A percentile compares a stretch with the other conserved stretches of the same genome.
Conservation (phyloP, 176 grass and related monocot species). For the Lolium rigidum region DNA sequence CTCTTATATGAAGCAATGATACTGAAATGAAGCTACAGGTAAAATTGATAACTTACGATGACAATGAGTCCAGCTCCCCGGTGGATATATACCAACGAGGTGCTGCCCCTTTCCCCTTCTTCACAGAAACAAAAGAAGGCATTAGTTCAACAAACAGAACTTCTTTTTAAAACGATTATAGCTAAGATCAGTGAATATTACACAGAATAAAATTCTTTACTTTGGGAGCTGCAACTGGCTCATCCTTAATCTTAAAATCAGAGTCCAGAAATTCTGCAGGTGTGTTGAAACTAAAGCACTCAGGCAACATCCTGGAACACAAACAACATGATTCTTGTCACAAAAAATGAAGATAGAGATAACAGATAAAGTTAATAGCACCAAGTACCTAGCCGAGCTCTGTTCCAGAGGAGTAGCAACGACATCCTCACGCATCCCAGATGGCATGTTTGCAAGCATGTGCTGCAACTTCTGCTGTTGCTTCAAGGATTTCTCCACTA, state of each 20-base stretch:
- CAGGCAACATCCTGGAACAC: constrained; percentile 39
- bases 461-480: constrained; percentile 85
- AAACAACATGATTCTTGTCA: constrained; percentile 38
- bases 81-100: constrained; percentile 84
- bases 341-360: constrained; percentile 19
- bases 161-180: constrained; percentile 27
- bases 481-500: constrained; percentile 66
- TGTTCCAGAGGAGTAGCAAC: constrained; percentile 40
- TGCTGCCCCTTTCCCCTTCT: constrained; percentile 73
- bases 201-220: constrained; percentile 48
- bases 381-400: constrained; percentile 51
- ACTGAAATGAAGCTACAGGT: constrained; percentile 14
- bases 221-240: constrained; percentile 78
- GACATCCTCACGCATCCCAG: constrained; percentile 56
- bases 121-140: constrained; percentile 52
- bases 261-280: constrained; percentile 39
- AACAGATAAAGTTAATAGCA: constrained; percentile 27
- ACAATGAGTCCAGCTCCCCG: constrained; percentile 80
- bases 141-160: constrained; percentile 25
- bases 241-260: constrained; percentile 66
- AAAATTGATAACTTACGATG: constrained; percentile 66
- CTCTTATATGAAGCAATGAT: constrained; percentile 16
- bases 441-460: constrained; percentile 73
- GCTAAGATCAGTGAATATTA: constrained; percentile 5
- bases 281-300: constrained; percentile 53